Evolutionary conservation across 768 basidiomycete genomes (phyloP).

Genomic region (Phylloporus sp.): DNA sequence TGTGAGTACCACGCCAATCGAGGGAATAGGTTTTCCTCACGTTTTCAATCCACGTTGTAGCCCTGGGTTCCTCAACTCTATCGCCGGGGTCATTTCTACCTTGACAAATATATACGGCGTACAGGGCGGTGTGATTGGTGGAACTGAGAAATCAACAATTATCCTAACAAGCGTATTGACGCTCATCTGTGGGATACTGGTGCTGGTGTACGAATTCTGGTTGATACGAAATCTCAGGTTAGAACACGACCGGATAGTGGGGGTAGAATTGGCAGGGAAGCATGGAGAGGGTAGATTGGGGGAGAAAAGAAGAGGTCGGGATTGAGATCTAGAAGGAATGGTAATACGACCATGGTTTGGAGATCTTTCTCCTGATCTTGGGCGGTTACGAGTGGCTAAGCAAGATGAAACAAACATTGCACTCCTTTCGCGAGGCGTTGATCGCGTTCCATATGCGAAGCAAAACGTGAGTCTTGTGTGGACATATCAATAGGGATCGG

Average conservation of each 20-base stretch:
- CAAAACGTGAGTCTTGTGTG: conserved; percentile 1
- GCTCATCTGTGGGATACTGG: conserved; percentile 40
- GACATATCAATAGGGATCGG: neutral
- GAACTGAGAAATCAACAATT: conserved; percentile 43
- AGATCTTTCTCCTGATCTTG: neutral
- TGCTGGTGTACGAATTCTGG: conserved; percentile 43
- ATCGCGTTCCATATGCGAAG: neutral
- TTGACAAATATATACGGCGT: conserved; percentile 48
- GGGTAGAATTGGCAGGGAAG: conserved; percentile 39
- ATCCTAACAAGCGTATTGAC: conserved; percentile 42
- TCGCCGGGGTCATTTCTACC: conserved; percentile 55
- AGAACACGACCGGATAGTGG: conserved; percentile 40
- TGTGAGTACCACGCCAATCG: conserved; percentile 35
- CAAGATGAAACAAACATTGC: neutral
- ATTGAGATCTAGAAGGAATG: conserved; percentile 1
- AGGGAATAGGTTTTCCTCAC: neutral
- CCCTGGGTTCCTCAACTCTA: conserved; percentile 54
- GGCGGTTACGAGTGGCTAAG: neutral
- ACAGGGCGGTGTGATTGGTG: conserved; percentile 44
- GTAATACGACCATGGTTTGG: neutral
- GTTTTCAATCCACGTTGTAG: conserved; percentile 26
- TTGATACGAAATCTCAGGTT: conserved; percentile 40
- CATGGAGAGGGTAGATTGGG: conserved; percentile 41
- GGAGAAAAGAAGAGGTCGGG: conserved; percentile 1
- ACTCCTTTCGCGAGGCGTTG: neutral